phyloP scores from a whole-genome alignment of 305 asterid genomes.

The Salvia sclarea region DNA sequence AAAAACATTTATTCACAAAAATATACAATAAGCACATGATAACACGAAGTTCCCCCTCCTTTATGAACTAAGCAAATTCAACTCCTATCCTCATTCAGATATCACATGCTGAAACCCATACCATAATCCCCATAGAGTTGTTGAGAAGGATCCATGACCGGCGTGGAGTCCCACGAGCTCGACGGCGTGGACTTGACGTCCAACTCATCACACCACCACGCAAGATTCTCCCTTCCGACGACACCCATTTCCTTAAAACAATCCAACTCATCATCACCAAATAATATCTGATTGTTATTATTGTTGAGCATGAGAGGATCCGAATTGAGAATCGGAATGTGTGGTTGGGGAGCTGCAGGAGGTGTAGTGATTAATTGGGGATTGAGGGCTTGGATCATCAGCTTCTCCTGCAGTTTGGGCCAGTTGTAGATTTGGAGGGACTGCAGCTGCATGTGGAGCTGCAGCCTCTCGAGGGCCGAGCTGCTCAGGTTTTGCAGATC shows the following conservation, averaged over 20 bases:
- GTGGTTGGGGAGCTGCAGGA: not conserved
- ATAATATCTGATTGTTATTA: conserved; percentile 11
- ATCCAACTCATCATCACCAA: conserved; percentile 36
- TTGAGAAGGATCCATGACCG: conserved; percentile 40
- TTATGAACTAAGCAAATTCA: not conserved
- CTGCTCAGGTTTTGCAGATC: conserved; percentile 50
- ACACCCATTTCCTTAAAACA: conserved; percentile 46
- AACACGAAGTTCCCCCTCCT: not conserved
- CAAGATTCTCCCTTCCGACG: conserved; percentile 33
- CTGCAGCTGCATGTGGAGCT: conserved; percentile 68
- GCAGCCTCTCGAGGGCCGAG: conserved; percentile 73
- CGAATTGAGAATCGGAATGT: not conserved
- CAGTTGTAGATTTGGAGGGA: conserved; percentile 45
- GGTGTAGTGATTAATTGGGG: conserved; percentile 31
- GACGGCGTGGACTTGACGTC: conserved; percentile 47
- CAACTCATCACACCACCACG: conserved; percentile 56
- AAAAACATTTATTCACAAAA: not conserved
- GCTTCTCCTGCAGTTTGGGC: conserved; percentile 52
- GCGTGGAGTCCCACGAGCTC: conserved; percentile 56
- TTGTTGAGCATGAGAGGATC: conserved; percentile 27
- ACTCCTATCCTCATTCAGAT: conserved; percentile 21
- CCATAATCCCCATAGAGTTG: conserved; percentile 45
- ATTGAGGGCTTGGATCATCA: conserved; percentile 46
- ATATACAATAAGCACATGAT: not conserved
- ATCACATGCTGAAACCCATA: conserved; percentile 40